Base-by-base conservation (phyloP, 306 rosid species). In the Vigna hirtella region DNA sequence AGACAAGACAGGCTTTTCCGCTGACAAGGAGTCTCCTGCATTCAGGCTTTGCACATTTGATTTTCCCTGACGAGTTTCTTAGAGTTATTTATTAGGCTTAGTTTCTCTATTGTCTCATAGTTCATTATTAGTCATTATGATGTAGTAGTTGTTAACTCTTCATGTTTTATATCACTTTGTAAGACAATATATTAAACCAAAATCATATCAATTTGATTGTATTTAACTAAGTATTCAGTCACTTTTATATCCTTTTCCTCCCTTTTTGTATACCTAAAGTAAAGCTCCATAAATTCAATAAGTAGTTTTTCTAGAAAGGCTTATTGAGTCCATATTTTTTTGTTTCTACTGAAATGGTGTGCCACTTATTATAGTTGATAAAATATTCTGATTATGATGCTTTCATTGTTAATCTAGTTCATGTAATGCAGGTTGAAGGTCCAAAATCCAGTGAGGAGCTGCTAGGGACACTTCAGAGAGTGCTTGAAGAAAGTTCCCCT, bases 401-500 rank as follows among this genome's bases (percentile, higher is more conserved):
- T 56, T 56, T 55, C 49, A 42, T 65, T 72, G 70, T 70, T 20
- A 61, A 51, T 79, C 78, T 61, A 67, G 86, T 28, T 65, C 56
- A 38, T 81, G 49, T 70, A 78, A 71, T 85, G 70, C 84, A 95
- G 99, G 90, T 88, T 74, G 98, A 96, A 74, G 99, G 97, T 81
- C 96, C 88, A 26, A 93, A 82, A 85, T 86, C 99, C 77, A 89
- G 94, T 2, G 98, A 91, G 88, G 98, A 91, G 88, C 81, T 96
- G 97, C 88, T 96, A 43, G 77, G 76, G 14, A 70, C 84, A 66
- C 80, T 96, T 52, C 97, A 89, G 82, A 90, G 89, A 88, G 98
- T 93, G 80, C 91, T 91, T 66, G 98, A 96, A 88, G 98, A 96
- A 85, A 93, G 97, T 70, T 78, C 97, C 73, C 86, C 96, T 40